Percentiles rank a stretch among this genome's conserved stretches.
These are phyloP conservation scores for Cubamyces sp. DNA, from an alignment of 768 basidiomycete species.

Conservation along the genomic window DNA sequence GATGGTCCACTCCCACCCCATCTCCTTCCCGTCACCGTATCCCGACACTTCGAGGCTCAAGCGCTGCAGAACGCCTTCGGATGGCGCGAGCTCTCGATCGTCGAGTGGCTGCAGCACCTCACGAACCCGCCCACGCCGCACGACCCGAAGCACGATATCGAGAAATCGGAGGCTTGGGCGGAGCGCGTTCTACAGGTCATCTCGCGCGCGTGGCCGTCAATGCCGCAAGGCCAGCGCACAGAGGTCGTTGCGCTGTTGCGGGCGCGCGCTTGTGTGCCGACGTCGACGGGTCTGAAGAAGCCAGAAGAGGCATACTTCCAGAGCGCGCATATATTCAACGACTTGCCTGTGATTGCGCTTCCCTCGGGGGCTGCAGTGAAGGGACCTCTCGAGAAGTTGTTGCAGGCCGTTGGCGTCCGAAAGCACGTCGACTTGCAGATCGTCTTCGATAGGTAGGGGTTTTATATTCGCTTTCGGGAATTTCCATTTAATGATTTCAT, in stretches of 20 bases:
- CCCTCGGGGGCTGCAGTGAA: constrained; percentile 68
- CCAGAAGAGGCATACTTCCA: constrained; percentile 83
- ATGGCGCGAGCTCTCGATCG: constrained; percentile 77
- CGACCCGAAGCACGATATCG: constrained; percentile 62
- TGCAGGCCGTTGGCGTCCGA: constrained; percentile 79
- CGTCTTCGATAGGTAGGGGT: constrained; percentile 78
- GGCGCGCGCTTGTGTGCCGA: constrained; percentile 53
- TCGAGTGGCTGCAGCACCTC: constrained; percentile 77
- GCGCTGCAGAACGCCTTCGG: constrained; percentile 61
- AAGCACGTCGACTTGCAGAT: constrained; percentile 93
- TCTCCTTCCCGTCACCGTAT: constrained; percentile 69
- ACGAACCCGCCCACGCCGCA: constrained; percentile 49
- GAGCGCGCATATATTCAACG: constrained; percentile 86
- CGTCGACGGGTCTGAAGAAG: constrained; percentile 65
- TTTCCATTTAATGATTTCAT: neutral
- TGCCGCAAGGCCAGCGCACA: constrained; percentile 50
- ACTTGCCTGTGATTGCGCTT: constrained; percentile 78
- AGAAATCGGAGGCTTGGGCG: constrained; percentile 69
- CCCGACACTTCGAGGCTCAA: constrained; percentile 57
- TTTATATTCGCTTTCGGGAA: neutral
- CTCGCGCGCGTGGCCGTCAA: constrained; percentile 71
- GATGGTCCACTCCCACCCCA: constrained; percentile 79
- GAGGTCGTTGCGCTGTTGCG: constrained; percentile 48
- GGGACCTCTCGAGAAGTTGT: constrained; percentile 69
- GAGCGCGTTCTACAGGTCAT: constrained; percentile 76